Evolutionary conservation across 2,329 filamentous ascomycete genomes (phyloP).

Genomic region (Sporothrix humicola): DNA sequence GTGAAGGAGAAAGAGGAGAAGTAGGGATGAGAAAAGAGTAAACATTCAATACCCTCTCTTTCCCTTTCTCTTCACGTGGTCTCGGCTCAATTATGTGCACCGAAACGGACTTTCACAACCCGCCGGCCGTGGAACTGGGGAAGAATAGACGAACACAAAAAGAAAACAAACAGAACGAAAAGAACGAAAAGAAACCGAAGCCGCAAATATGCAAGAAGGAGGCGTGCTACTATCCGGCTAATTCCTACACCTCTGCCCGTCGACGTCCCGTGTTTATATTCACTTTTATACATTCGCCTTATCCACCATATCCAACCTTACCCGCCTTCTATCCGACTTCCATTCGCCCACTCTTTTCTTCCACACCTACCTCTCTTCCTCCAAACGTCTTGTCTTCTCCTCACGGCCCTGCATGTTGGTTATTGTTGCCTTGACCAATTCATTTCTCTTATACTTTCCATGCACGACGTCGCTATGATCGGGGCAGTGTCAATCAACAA

Average conservation of each 20-base stretch:
- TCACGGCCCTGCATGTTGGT: too few relatives aligned
- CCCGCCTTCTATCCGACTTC: too few relatives aligned
- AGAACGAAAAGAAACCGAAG: too few relatives aligned
- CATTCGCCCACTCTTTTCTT: too few relatives aligned
- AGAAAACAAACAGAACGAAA: not conserved
- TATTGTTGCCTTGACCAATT: too few relatives aligned
- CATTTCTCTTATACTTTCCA: too few relatives aligned
- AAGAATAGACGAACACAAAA: not conserved
- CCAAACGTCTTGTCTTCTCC: too few relatives aligned
- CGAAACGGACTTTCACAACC: not conserved
- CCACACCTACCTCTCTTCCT: too few relatives aligned
- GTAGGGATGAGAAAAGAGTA: not conserved
- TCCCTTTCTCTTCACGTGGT: too few relatives aligned
- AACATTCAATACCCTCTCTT: too few relatives aligned
- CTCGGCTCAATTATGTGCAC: not conserved
- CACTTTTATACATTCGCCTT: not conserved
- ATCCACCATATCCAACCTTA: not conserved
- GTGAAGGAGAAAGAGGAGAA: not conserved
- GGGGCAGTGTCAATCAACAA: too few relatives aligned
- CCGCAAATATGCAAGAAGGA: not conserved
- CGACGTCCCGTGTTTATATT: not conserved
- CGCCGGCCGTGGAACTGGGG: not conserved
- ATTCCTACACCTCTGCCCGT: not conserved
- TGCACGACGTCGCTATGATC: too few relatives aligned
- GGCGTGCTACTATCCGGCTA: slow-evolving; percentile 19